These are phyloP conservation scores for Clonostachys rhizophaga DNA, from an alignment of 2,329 filamentous ascomycete genomes.

Conservation along the genomic window DNA sequence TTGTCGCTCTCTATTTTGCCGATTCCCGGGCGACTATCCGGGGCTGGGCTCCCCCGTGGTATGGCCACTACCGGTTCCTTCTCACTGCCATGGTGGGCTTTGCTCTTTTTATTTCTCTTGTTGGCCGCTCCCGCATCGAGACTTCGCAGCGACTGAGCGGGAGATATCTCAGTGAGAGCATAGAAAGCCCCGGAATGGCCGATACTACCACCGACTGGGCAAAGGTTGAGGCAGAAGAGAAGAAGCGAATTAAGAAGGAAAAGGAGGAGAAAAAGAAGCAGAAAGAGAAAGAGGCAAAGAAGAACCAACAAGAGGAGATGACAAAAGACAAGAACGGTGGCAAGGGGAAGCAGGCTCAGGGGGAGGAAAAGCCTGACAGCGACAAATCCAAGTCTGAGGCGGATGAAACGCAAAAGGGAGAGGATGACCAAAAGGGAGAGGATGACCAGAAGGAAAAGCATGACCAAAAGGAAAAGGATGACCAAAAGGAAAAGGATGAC, in stretches of 20 bases:
- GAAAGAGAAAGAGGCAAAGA: constrained; percentile 14
- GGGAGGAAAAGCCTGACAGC: constrained; percentile 10
- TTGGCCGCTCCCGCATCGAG: constrained; percentile 75
- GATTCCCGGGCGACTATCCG: constrained; percentile 68
- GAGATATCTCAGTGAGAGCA: constrained; percentile 27
- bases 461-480: constrained; percentile 1
- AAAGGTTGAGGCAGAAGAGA: constrained; percentile 36
- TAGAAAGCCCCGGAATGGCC: constrained; percentile 24
- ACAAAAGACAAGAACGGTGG: constrained; percentile 9
- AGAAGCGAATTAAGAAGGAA: constrained; percentile 12
- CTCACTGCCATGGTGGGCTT: constrained; percentile 85
- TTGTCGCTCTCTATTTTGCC: constrained; percentile 80
- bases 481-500: constrained; percentile 2
- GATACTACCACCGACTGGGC: constrained; percentile 37
- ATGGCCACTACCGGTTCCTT: constrained; percentile 84
- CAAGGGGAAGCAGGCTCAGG: constrained; percentile 13
- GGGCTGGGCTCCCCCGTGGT: constrained; percentile 84
- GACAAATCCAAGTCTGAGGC: too few relatives aligned
- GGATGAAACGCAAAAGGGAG: constrained; percentile 3
- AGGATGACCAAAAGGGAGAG: constrained; percentile 6
- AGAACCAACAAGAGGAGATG: constrained; percentile 10
- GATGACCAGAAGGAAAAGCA: constrained; percentile 6
- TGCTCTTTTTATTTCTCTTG: constrained; percentile 73
- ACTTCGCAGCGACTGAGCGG: constrained; percentile 18
- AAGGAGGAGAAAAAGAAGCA: constrained; percentile 13